Evolutionary conservation across 257 asterid species (phyloP).

Genomic region (Avicennia marina): DNA sequence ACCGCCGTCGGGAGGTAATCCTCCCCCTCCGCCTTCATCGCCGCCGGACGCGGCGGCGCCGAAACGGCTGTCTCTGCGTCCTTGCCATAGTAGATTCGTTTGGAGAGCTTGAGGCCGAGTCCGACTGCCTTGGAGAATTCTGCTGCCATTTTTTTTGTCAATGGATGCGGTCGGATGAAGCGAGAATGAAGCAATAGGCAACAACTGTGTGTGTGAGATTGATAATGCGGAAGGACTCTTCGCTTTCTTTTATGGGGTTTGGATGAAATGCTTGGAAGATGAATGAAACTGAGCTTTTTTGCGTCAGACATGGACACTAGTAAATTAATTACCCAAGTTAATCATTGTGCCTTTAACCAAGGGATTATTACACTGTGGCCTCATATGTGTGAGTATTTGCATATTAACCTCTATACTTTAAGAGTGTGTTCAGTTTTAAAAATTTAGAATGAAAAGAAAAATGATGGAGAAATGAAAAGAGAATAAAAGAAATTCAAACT

Average conservation of each 20-base stretch:
- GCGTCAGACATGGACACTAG: slow-evolving; percentile 15
- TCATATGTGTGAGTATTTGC: slow-evolving; percentile 1
- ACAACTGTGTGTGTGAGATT: background rate
- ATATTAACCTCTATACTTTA: slow-evolving; percentile 12
- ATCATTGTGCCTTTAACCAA: slow-evolving; percentile 3
- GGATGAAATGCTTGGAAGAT: slow-evolving; percentile 13
- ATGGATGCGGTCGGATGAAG: background rate
- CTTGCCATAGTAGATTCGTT: slow-evolving; percentile 73
- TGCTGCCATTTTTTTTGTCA: slow-evolving; percentile 44
- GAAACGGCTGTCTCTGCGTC: background rate
- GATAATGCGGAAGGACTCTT: background rate
- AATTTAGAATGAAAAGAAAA: too few species aligned
- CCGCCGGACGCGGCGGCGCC: slow-evolving; percentile 34
- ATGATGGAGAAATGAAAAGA: too few species aligned
- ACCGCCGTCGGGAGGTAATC: slow-evolving; percentile 54
- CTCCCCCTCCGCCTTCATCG: slow-evolving; percentile 26
- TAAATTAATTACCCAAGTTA: slow-evolving; percentile 10
- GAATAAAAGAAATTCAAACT: too few species aligned
- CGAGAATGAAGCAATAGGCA: background rate
- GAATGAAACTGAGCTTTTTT: slow-evolving; percentile 24
- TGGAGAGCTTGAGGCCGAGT: slow-evolving; percentile 57
- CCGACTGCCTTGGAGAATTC: slow-evolving; percentile 66
- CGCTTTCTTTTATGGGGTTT: background rate
- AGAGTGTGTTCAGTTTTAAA: too few species aligned
- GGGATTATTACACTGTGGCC: slow-evolving; percentile 8